Base-by-base conservation (phyloP, 257 asterid genomes). In the Gynochthodes officinalis region DNA sequence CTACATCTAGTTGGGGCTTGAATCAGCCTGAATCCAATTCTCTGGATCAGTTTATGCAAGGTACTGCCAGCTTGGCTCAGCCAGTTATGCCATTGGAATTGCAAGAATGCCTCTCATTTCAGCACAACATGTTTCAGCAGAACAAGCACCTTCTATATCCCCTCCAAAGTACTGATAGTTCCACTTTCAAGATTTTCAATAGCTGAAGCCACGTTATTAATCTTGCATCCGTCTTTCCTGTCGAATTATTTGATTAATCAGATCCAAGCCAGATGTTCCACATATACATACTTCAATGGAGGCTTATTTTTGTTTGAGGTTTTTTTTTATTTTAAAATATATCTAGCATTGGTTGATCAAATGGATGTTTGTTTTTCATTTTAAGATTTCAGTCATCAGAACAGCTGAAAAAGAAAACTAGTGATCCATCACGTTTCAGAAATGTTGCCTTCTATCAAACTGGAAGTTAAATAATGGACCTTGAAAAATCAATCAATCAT, bases 31-130 rank as follows among this genome's bases (percentile, higher is more conserved):
- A 54, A 37, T 23, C 74, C 18, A 39, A 64, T 28, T 69, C 74
- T 70, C 65, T 70, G 27, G 62, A 70, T 57, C 54, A 46, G 30
- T 42, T 54, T 35, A 52, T 70, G 39, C 70, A 42, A 54, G 62
- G 65, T 42, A 54, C 40, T 30, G 63, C 25, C 33, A 52, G 39
- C 54, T 37, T 25, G 25, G 19, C 53, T 18, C 74, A 54, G 40
- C 74, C 65, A 55, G 27, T 23, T 14, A 25, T 23, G 35, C 40
- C 16, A 0, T 9, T 55, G 65, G 74, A 70, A 23, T 54, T 54
- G 11, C 65, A 53, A 10, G 39, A 70, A 53, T 54, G 74, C 74
- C 65, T 23, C 18, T 37, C 65, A 33, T 52, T 52, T 23, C 73
- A 32, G 33, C 48, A 50, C 33, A 18, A 2, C 61, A 10, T 11